Evolutionary conservation across 1,284 basidiomycete genomes (phyloP).

Genomic region (Trichosporon inkin): DNA sequence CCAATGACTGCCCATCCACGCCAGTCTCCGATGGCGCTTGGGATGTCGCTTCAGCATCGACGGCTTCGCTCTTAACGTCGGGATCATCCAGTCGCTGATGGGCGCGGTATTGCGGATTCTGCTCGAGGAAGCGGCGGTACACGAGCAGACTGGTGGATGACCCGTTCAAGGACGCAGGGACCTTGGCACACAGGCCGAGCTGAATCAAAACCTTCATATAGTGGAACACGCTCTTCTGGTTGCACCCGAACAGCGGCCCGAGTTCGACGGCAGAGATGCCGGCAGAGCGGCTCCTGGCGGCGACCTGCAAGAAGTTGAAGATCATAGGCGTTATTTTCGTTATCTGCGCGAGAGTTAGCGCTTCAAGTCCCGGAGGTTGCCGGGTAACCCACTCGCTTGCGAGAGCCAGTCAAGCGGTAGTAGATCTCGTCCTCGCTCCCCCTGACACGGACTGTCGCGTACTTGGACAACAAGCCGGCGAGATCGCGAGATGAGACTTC

Average conservation of each 20-base stretch:
- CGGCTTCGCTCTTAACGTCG: slow-evolving; percentile 21
- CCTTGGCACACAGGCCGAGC: slow-evolving; percentile 39
- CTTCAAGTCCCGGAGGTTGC: neutral
- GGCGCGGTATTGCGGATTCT: slow-evolving; percentile 35
- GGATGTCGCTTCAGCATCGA: slow-evolving; percentile 16
- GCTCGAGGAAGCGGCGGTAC: slow-evolving; percentile 38
- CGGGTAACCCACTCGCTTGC: slow-evolving; percentile 30
- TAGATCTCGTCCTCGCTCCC: slow-evolving; percentile 45
- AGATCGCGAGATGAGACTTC: slow-evolving; percentile 26
- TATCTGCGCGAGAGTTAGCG: slow-evolving; percentile 26
- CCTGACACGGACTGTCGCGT: slow-evolving; percentile 39
- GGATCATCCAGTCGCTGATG: slow-evolving; percentile 17
- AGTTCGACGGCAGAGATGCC: slow-evolving; percentile 32
- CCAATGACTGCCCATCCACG: slow-evolving; percentile 17
- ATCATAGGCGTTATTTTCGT: slow-evolving; percentile 35
- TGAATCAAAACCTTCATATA: slow-evolving; percentile 39
- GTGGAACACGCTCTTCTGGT: slow-evolving; percentile 43
- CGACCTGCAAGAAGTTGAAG: slow-evolving; percentile 30
- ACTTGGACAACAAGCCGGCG: slow-evolving; percentile 27
- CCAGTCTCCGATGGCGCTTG: slow-evolving; percentile 8
- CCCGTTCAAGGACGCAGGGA: slow-evolving; percentile 34
- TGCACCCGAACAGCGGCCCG: slow-evolving; percentile 36
- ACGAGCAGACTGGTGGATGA: slow-evolving; percentile 39
- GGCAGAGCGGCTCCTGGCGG: slow-evolving; percentile 18
- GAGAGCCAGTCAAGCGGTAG: slow-evolving; percentile 41